Evolutionary conservation across 805 yeast species (phyloP).

Genomic region (Kodamaea sagamina): DNA sequence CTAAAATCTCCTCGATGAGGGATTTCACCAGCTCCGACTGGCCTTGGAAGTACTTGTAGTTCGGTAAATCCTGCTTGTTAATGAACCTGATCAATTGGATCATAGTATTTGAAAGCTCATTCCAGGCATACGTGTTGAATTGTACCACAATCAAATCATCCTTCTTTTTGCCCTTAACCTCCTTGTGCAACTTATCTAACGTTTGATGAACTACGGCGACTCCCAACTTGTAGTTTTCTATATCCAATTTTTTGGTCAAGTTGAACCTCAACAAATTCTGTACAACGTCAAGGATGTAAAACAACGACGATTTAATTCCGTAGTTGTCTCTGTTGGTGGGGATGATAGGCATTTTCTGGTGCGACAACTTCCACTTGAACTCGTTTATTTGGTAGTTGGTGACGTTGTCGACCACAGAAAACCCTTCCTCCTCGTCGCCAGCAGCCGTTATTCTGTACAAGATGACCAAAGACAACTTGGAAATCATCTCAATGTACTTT

Average conservation of each 20-base stretch:
- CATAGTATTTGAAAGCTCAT: conserved; percentile 33
- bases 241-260: conserved; percentile 36
- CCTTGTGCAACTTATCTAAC: conserved; percentile 18
- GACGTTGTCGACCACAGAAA: conserved; percentile 11
- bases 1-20: conserved; percentile 28
- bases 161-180: neutral
- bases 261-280: conserved; percentile 39
- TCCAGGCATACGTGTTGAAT: conserved; percentile 24
- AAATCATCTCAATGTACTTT: conserved; percentile 22
- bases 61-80: conserved; percentile 20
- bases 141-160: neutral
- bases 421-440: conserved; percentile 8
- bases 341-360: conserved; percentile 38
- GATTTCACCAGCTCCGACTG: conserved; percentile 17
- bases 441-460: conserved; percentile 28
- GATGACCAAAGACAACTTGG: conserved; percentile 30
- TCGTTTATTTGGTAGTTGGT: conserved; percentile 31
- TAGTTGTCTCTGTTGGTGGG: conserved; percentile 26
- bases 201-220: conserved; percentile 30
- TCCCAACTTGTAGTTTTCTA: conserved; percentile 32
- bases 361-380: conserved; percentile 45
- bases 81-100: conserved; percentile 34
- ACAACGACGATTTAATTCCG: conserved; percentile 31
- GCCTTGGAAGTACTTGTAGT: conserved; percentile 19
- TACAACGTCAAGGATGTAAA: conserved; percentile 35